A percentile compares a stretch with the other conserved stretches of the same genome.
phyloP scores from a whole-genome alignment of 1,284 basidiomycete genomes.

The Sporisorium scitamineum region DNA sequence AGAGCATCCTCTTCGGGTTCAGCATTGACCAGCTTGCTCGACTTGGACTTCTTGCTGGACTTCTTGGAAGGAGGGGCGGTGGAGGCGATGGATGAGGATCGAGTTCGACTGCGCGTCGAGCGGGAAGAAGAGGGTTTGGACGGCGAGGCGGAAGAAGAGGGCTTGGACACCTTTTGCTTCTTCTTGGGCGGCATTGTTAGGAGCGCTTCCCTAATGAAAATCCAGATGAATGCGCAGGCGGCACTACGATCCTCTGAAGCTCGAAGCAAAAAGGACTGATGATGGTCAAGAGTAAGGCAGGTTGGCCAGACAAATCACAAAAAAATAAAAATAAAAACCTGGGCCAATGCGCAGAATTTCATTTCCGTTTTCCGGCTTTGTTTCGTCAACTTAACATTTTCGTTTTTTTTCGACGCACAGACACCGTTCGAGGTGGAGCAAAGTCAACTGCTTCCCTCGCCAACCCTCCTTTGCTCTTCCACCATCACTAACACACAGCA shows the following conservation, averaged over 20 bases:
- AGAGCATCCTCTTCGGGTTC: neutral
- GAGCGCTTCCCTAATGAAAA: too few relatives aligned
- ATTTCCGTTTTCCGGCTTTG: conserved; percentile 6
- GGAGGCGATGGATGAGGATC: conserved; percentile 20
- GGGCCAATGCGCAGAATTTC: neutral
- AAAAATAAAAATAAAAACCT: neutral
- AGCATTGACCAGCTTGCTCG: neutral
- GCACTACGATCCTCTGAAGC: too few relatives aligned
- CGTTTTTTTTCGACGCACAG: neutral
- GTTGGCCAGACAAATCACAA: too few relatives aligned
- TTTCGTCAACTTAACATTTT: neutral
- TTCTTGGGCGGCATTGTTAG: conserved; percentile 24
- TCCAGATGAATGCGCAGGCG: too few relatives aligned
- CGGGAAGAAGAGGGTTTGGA: conserved; percentile 9
- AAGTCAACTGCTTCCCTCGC: neutral
- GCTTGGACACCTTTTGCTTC: conserved; percentile 12
- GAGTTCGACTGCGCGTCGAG: conserved; percentile 28
- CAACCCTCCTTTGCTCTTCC: neutral
- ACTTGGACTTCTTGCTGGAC: neutral
- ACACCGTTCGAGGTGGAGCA: neutral
- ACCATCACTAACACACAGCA: neutral
- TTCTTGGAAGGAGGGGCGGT: neutral
- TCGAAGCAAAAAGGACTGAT: neutral
- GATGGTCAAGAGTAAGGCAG: too few relatives aligned
- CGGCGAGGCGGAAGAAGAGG: neutral